Conservation (phyloP, 306 rosid genomes). For the Prosopis cineraria region DNA sequence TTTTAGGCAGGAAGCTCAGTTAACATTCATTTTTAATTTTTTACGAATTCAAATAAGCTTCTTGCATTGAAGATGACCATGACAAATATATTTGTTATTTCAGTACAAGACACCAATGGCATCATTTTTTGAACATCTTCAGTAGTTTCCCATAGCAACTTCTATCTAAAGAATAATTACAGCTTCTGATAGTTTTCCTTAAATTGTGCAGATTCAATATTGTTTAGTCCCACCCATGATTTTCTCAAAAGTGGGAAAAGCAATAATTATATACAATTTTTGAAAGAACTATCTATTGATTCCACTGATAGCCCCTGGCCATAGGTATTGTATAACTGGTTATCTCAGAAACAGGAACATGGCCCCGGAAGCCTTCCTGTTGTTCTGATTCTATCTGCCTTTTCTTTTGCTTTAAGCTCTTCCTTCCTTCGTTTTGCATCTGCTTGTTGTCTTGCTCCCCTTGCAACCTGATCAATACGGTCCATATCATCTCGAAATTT, state of each 20-base stretch:
- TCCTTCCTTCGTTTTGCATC: constrained; percentile 43
- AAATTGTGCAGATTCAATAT: not conserved
- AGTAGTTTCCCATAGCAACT: not conserved
- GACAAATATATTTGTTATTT: not conserved
- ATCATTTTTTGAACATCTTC: not conserved
- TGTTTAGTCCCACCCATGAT: not conserved
- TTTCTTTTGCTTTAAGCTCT: constrained; percentile 49
- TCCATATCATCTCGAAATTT: constrained; percentile 32
- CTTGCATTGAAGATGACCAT: not conserved
- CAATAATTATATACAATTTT: constrained; percentile 6
- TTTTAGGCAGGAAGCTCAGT: not conserved
- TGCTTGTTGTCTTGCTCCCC: constrained; percentile 61
- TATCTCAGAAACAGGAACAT: constrained; percentile 63
- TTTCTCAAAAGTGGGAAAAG: not conserved
- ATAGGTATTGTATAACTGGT: constrained; percentile 5
- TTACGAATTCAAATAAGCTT: not conserved
- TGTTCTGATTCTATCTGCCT: constrained; percentile 56
- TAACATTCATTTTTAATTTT: not conserved
- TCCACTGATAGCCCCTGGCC: constrained; percentile 16
- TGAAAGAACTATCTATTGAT: constrained; percentile 30
- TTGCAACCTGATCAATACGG: constrained; percentile 46
- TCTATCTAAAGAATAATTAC: not conserved
- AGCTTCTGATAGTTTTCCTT: not conserved
- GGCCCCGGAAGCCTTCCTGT: constrained; percentile 58
- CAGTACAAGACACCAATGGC: not conserved